These are phyloP conservation scores for Byssothecium circinans DNA, from an alignment of 2,329 filamentous ascomycete genomes.

Conservation along the genomic window DNA sequence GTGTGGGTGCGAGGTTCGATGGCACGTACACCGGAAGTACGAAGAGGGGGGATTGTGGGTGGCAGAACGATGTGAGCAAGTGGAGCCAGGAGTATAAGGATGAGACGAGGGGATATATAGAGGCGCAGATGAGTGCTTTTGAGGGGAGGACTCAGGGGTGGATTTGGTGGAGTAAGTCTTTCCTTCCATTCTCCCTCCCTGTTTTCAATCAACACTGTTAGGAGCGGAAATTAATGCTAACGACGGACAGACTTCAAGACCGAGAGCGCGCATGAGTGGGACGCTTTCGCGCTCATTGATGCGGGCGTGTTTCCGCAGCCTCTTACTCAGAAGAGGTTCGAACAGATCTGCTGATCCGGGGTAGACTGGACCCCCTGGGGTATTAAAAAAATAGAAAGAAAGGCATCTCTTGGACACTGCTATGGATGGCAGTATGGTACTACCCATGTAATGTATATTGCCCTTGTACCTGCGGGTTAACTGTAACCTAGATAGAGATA, in stretches of 20 bases:
- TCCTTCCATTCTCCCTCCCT: not conserved
- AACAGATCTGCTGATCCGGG: conserved; percentile 14
- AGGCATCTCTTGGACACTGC: too few relatives aligned
- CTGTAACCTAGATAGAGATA: too few relatives aligned
- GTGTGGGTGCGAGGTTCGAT: conserved; percentile 62
- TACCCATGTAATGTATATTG: too few relatives aligned
- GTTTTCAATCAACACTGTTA: too few relatives aligned
- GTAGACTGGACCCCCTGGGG: too few relatives aligned
- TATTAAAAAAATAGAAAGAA: too few relatives aligned
- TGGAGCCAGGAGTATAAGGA: conserved; percentile 51
- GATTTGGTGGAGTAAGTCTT: conserved; percentile 52
- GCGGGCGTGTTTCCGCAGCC: conserved; percentile 54
- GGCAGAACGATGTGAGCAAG: conserved; percentile 52
- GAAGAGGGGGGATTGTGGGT: conserved; percentile 58
- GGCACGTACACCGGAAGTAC: conserved; percentile 54
- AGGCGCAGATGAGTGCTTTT: conserved; percentile 57
- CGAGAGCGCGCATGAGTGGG: conserved; percentile 56
- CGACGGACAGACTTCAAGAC: conserved; percentile 60
- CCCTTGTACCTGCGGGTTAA: too few relatives aligned
- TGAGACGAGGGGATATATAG: conserved; percentile 55
- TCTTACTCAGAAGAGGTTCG: conserved; percentile 22
- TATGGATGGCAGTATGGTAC: too few relatives aligned
- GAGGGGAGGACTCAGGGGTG: conserved; percentile 56
- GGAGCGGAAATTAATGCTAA: too few relatives aligned
- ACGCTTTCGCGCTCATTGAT: conserved; percentile 53